A percentile compares a stretch with the other conserved stretches of the same genome.
Conservation (phyloP, 257 asterid genomes). For the Paraleonurus japonicus region DNA sequence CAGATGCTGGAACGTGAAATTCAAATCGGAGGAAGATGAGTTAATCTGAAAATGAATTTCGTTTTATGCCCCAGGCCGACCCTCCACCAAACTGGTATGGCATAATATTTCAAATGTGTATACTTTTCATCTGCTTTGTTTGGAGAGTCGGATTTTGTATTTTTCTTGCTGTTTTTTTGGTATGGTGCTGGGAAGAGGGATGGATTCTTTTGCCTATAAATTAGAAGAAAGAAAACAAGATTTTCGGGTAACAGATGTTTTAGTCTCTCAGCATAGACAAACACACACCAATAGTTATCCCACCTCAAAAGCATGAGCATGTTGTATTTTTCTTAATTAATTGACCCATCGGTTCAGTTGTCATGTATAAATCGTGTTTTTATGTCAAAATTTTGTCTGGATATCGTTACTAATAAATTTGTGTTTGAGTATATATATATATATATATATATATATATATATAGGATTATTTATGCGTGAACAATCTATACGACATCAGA, state of each 20-base stretch:
- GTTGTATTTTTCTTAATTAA: slow-evolving; percentile 51
- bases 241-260: slow-evolving; percentile 1
- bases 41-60: slow-evolving; percentile 19
- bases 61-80: slow-evolving; percentile 25
- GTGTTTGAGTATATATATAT: slow-evolving; percentile 1
- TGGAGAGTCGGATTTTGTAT: slow-evolving; percentile 34
- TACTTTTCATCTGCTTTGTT: slow-evolving; percentile 32
- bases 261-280: not conserved
- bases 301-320: slow-evolving; percentile 41
- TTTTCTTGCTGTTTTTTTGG: slow-evolving; percentile 27
- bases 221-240: slow-evolving; percentile 20
- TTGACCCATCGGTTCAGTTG: slow-evolving; percentile 30
- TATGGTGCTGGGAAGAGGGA: slow-evolving; percentile 33
- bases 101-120: slow-evolving; percentile 39
- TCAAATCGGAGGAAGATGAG: slow-evolving; percentile 15
- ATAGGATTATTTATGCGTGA: not conserved
- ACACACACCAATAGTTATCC: slow-evolving; percentile 31
- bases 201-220: slow-evolving; percentile 25
- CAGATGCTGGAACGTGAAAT: slow-evolving; percentile 14
- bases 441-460: no score
- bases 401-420: slow-evolving; percentile 18
- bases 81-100: slow-evolving; percentile 31
- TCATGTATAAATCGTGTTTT: slow-evolving; percentile 50
- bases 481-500: not conserved
- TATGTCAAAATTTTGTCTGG: slow-evolving; percentile 44